phyloP scores from a whole-genome alignment of 2,329 filamentous ascomycete genomes.

The Arthroderma sp. region DNA sequence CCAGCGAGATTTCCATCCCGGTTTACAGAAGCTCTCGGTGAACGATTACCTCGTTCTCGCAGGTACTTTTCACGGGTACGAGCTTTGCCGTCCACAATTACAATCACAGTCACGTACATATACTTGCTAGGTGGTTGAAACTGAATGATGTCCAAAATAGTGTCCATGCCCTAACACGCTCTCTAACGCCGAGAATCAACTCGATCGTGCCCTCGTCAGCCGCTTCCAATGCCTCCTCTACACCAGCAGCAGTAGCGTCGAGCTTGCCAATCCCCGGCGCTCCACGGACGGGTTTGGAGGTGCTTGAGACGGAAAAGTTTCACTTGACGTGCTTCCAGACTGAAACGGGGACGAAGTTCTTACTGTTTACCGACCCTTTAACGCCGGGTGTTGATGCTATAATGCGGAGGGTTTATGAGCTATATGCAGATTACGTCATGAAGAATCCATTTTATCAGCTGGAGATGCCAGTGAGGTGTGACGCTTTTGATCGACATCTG shows the following conservation, averaged over 20 bases:
- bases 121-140: too few relatives aligned
- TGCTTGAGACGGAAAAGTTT: conserved; percentile 88
- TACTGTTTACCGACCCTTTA: conserved; percentile 83
- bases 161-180: conserved; percentile 52
- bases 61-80: conserved; percentile 88
- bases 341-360: conserved; percentile 84
- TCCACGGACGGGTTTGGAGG: conserved; percentile 59
- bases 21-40: conserved; percentile 73
- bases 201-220: conserved; percentile 20
- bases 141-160: conserved; percentile 19
- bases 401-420: conserved; percentile 75
- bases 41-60: conserved; percentile 97
- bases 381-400: conserved; percentile 75
- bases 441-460: conserved; percentile 98
- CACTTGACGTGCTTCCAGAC: conserved; percentile 93
- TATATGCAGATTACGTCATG: conserved; percentile 96
- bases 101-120: too few relatives aligned
- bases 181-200: conserved; percentile 35
- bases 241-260: conserved; percentile 17
- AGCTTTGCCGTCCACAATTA: background rate
- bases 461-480: conserved; percentile 93
- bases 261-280: conserved; percentile 21
- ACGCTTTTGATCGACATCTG: conserved; percentile 82
- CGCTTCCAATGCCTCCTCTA: conserved; percentile 15
- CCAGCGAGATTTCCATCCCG: conserved; percentile 83